phyloP scores from a whole-genome alignment of 129 eudicot genomes.

The Scalesia atractyloides region DNA sequence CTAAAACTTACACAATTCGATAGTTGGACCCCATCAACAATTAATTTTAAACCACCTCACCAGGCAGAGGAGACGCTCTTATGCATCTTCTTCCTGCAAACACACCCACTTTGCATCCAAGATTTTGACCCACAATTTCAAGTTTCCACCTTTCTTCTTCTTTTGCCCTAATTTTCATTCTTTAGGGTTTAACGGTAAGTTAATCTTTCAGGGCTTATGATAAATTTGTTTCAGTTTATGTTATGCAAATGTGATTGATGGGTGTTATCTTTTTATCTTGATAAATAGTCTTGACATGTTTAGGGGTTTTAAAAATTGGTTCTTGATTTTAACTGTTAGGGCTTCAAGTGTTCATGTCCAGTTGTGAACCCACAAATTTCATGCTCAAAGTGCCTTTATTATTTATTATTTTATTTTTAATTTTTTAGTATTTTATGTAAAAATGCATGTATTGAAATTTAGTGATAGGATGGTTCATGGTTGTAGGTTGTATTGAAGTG shows the following conservation, averaged over 20 bases:
- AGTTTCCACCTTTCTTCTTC: not conserved
- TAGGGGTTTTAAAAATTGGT: not conserved
- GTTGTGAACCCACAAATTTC: conserved; percentile 3
- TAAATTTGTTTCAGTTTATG: conserved; percentile 1
- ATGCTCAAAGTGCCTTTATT: not conserved
- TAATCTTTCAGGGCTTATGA: not conserved
- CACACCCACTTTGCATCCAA: conserved; percentile 2
- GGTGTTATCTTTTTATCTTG: not conserved
- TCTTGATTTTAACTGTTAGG: conserved; percentile 15
- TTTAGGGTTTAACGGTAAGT: conserved; percentile 32
- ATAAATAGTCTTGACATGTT: not conserved
- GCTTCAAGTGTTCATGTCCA: not conserved
- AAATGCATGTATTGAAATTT: conserved; percentile 10
- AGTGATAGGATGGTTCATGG: conserved; percentile 60
- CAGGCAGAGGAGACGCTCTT: conserved; percentile 19
- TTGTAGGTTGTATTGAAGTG: conserved; percentile 39
- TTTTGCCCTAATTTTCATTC: conserved; percentile 11
- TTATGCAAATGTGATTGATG: conserved; percentile 15
- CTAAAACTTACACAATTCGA: not conserved
- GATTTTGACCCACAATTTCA: conserved; percentile 8
- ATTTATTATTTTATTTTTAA: too few relatives aligned
- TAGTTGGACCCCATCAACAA: not conserved
- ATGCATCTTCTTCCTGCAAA: conserved; percentile 2
- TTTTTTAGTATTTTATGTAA: too few relatives aligned
- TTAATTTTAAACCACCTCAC: conserved; percentile 4